Percentiles rank a stretch among this genome's conserved stretches.
Conservation (phyloP, 495 filamentous ascomycete genomes). For the Hyaloscypha hepaticicola region DNA sequence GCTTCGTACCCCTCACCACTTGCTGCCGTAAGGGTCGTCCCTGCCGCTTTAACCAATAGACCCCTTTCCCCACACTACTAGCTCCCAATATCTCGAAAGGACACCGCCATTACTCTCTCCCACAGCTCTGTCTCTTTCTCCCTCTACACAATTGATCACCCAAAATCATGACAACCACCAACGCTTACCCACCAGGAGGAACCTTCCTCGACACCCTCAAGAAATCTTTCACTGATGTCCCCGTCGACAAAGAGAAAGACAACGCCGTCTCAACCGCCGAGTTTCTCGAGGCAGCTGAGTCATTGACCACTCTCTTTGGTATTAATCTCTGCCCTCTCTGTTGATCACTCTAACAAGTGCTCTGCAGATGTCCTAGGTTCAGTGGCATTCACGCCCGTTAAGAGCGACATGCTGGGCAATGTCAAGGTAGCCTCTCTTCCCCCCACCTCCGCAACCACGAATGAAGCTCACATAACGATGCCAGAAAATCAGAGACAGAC, state of each 20-base stretch:
- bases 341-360: neutral
- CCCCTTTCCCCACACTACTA: neutral
- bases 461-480: slow-evolving; percentile 9
- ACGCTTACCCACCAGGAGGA: slow-evolving; percentile 54
- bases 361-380: slow-evolving; percentile 73
- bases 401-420: slow-evolving; percentile 87
- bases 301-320: slow-evolving; percentile 86
- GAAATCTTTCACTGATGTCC: slow-evolving; percentile 78
- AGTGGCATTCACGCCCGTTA: slow-evolving; percentile 80
- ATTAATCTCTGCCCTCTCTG: slow-evolving; percentile 15
- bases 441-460: slow-evolving; percentile 26
- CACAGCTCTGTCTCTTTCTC: neutral
- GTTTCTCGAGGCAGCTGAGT: slow-evolving; percentile 89
- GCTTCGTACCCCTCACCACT: neutral
- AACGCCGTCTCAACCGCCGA: slow-evolving; percentile 79
- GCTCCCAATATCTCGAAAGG: neutral
- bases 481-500: slow-evolving; percentile 89
- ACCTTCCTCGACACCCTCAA: slow-evolving; percentile 86
- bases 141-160: neutral
- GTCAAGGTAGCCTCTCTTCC: slow-evolving; percentile 63
- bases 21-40: neutral
- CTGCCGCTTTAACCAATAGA: neutral
- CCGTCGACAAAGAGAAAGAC: slow-evolving; percentile 66
- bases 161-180: slow-evolving; percentile 19
- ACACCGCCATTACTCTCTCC: neutral